phyloP scores from a whole-genome alignment of 1,139 yeast genomes.

The Pichia sp. region DNA sequence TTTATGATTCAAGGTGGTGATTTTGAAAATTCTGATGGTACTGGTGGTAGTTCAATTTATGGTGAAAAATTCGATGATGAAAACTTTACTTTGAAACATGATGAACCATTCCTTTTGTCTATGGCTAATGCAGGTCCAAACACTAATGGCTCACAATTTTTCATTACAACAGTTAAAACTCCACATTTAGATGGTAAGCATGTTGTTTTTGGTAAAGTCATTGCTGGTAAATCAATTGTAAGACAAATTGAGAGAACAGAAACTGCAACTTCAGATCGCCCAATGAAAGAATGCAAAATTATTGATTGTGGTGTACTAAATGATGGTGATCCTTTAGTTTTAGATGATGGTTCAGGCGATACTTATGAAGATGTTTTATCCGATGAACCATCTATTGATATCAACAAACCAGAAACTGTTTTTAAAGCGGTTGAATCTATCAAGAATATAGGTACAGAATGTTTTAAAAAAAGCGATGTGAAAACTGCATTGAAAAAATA shows the following conservation, averaged over 20 bases:
- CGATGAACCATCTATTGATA: constrained; percentile 65
- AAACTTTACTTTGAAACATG: constrained; percentile 70
- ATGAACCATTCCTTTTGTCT: constrained; percentile 77
- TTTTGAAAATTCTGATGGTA: constrained; percentile 81
- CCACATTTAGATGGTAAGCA: constrained; percentile 87
- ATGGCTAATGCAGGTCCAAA: constrained; percentile 97
- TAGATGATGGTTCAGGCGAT: constrained; percentile 83
- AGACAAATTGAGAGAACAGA: constrained; percentile 67
- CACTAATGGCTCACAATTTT: constrained; percentile 94
- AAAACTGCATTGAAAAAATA: constrained; percentile 60
- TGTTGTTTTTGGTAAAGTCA: constrained; percentile 89
- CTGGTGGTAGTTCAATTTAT: constrained; percentile 92
- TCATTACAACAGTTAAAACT: constrained; percentile 67
- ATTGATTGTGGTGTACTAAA: constrained; percentile 77
- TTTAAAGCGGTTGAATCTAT: constrained; percentile 59
- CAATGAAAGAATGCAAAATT: constrained; percentile 59
- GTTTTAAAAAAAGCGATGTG: constrained; percentile 59
- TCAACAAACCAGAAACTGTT: constrained; percentile 54
- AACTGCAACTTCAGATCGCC: constrained; percentile 59
- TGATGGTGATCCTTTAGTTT: constrained; percentile 38
- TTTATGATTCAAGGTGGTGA: constrained; percentile 98
- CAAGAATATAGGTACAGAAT: constrained; percentile 72
- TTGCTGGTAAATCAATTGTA: constrained; percentile 76
- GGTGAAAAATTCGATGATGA: constrained; percentile 96
- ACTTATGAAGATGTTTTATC: constrained; percentile 68